These are phyloP conservation scores for Peribolospora baueri DNA, from an alignment of 768 basidiomycete species.

Conservation along the genomic window DNA sequence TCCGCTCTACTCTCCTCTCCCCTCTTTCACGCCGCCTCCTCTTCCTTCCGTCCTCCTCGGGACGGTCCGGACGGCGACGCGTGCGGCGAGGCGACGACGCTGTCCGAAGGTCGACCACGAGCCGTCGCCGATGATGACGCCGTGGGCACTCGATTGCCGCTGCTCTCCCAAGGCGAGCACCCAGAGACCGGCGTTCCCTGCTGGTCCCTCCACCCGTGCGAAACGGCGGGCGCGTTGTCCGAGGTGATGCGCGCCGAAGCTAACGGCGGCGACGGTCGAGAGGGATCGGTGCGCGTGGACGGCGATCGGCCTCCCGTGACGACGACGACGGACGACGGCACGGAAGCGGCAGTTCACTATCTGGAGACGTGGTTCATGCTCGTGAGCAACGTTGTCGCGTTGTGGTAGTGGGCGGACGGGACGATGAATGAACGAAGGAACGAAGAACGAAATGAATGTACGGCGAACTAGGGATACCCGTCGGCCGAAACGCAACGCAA, in stretches of 20 bases:
- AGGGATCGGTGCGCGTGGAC: neutral
- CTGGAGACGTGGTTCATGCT: conserved; percentile 56
- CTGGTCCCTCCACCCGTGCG: conserved; percentile 78
- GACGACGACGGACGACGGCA: neutral
- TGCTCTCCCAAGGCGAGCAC: conserved; percentile 70
- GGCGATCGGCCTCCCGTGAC: neutral
- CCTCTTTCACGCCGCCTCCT: conserved; percentile 28
- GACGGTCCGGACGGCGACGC: conserved; percentile 14
- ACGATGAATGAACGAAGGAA: no score
- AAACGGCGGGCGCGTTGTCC: conserved; percentile 37
- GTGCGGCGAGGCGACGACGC: conserved; percentile 28
- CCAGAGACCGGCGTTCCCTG: conserved; percentile 45
- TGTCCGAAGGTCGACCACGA: conserved; percentile 7
- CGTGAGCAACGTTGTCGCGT: conserved; percentile 37
- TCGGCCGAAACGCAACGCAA: no score
- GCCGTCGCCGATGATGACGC: conserved; percentile 5
- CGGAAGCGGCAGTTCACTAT: conserved; percentile 6
- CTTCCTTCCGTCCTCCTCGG: conserved; percentile 11
- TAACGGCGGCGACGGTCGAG: neutral
- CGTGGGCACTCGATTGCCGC: conserved; percentile 29
- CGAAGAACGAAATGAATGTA: no score
- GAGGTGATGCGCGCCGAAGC: conserved; percentile 32
- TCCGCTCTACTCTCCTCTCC: conserved; percentile 32
- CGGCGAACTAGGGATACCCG: no score
- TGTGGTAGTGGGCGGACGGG: conserved; percentile 15